Conservation (phyloP, 1,139 yeast species). For the Geotrichum macrosporum region DNA sequence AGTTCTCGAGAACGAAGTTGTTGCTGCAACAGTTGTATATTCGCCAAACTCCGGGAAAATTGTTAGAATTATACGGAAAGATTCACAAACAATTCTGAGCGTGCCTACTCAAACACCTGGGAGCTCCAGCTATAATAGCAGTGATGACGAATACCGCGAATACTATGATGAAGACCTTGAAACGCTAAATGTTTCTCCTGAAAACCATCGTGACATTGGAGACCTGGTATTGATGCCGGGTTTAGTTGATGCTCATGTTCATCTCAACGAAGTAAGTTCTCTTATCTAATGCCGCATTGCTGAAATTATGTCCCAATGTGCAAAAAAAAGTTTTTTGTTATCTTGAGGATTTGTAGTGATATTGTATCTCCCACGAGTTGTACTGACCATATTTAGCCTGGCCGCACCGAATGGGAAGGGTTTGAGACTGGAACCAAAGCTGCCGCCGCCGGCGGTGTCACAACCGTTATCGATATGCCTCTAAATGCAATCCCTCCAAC, state of each 20-base stretch:
- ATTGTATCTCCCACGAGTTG: not conserved
- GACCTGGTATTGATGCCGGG: slow-evolving; percentile 80
- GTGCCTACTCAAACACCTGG: slow-evolving; percentile 28
- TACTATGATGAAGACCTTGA: slow-evolving; percentile 12
- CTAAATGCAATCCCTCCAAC: slow-evolving; percentile 94
- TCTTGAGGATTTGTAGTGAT: slow-evolving; percentile 1
- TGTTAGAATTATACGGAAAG: slow-evolving; percentile 44
- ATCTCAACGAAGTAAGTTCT: slow-evolving; percentile 61
- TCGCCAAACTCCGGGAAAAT: slow-evolving; percentile 64
- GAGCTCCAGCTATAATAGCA: slow-evolving; percentile 35
- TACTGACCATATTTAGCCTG: slow-evolving; percentile 47
- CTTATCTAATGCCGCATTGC: not conserved
- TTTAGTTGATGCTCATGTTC: slow-evolving; percentile 88
- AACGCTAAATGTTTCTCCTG: slow-evolving; percentile 10
- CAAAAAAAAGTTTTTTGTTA: not conserved
- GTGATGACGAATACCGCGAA: slow-evolving; percentile 26
- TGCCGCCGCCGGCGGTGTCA: slow-evolving; percentile 93
- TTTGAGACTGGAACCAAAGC: slow-evolving; percentile 89
- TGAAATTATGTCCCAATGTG: slow-evolving; percentile 1
- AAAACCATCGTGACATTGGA: slow-evolving; percentile 32
- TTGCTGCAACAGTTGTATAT: slow-evolving; percentile 65
- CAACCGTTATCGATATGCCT: slow-evolving; percentile 95
- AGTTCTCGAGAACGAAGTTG: slow-evolving; percentile 48
- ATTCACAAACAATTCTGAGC: too few relatives aligned
- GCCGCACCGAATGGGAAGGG: slow-evolving; percentile 95